These are phyloP conservation scores for Pichia thaimueangensis DNA, from an alignment of 805 yeast species.

Conservation along the genomic window DNA sequence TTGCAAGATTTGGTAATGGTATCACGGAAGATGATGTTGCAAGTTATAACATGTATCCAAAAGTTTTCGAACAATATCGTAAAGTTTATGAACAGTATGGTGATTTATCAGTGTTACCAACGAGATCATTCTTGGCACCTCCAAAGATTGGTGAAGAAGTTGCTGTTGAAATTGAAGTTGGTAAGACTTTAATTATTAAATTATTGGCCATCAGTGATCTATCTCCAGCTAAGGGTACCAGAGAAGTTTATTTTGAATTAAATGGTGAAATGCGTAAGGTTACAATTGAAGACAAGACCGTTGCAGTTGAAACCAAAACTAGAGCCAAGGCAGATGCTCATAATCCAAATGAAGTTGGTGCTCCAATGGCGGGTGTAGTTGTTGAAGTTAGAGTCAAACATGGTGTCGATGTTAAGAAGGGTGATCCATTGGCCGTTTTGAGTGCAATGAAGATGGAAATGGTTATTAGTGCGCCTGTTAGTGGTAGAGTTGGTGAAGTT, in stretches of 20 bases:
- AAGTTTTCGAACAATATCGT: constrained; percentile 86
- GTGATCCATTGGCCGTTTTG: constrained; percentile 88
- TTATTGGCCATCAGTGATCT: constrained; percentile 90
- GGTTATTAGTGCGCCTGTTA: constrained; percentile 89
- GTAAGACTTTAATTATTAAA: constrained; percentile 88
- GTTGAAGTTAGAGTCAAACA: constrained; percentile 89
- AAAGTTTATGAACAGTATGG: constrained; percentile 73
- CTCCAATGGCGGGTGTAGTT: constrained; percentile 99
- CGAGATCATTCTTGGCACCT: constrained; percentile 82
- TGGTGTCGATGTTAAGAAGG: constrained; percentile 89
- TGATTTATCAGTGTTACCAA: constrained; percentile 91
- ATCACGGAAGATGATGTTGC: constrained; percentile 88
- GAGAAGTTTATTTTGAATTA: constrained; percentile 96
- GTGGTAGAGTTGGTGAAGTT: constrained; percentile 77
- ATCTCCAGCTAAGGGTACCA: constrained; percentile 74
- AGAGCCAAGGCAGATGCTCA: constrained; percentile 87
- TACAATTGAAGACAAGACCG: constrained; percentile 79
- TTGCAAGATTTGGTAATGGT: constrained; percentile 64
- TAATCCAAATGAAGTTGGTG: constrained; percentile 89
- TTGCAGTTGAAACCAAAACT: constrained; percentile 76
- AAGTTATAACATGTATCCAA: constrained; percentile 95
- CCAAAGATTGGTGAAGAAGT: constrained; percentile 86
- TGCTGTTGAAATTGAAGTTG: constrained; percentile 84
- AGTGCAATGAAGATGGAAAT: constrained; percentile 99
- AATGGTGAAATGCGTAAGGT: constrained; percentile 98